phyloP scores from a whole-genome alignment of 2,329 filamentous ascomycete species.

The Atkinsonella texensis region DNA sequence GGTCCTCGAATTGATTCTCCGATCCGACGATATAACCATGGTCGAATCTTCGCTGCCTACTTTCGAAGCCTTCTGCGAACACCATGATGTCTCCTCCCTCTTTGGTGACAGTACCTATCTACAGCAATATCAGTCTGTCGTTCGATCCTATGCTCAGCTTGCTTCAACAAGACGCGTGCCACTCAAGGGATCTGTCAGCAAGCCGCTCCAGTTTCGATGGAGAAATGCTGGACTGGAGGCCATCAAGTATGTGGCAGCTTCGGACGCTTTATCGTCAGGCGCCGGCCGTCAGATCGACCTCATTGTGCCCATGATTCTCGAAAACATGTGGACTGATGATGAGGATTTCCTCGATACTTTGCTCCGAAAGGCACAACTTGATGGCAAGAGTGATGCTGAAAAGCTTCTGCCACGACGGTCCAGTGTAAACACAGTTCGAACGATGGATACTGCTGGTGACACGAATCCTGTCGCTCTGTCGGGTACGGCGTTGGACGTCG shows the following conservation, averaged over 20 bases:
- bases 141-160: conserved; percentile 67
- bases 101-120: conserved; percentile 78
- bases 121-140: conserved; percentile 69
- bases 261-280: conserved; percentile 65
- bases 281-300: conserved; percentile 64
- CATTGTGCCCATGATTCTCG: conserved; percentile 73
- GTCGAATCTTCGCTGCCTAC: conserved; percentile 80
- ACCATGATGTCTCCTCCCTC: conserved; percentile 77
- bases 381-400: conserved; percentile 58
- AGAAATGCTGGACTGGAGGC: conserved; percentile 63
- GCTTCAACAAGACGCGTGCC: conserved; percentile 51
- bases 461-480: conserved; percentile 62
- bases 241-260: conserved; percentile 68
- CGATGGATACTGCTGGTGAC: conserved; percentile 47
- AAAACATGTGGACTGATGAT: conserved; percentile 71
- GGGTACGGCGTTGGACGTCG: conserved; percentile 73
- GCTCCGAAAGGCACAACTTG: conserved; percentile 51
- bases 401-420: conserved; percentile 53
- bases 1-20: conserved; percentile 71
- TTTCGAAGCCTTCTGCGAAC: conserved; percentile 77
- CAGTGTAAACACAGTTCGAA: conserved; percentile 67
- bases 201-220: conserved; percentile 69
- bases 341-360: conserved; percentile 58
- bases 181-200: conserved; percentile 44
- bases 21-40: conserved; percentile 81